Evolutionary conservation across 495 filamentous ascomycete genomes (phyloP), one percentile per base, ranked within the genome.

Genomic region (Talaromyces borbonicus): DNA sequence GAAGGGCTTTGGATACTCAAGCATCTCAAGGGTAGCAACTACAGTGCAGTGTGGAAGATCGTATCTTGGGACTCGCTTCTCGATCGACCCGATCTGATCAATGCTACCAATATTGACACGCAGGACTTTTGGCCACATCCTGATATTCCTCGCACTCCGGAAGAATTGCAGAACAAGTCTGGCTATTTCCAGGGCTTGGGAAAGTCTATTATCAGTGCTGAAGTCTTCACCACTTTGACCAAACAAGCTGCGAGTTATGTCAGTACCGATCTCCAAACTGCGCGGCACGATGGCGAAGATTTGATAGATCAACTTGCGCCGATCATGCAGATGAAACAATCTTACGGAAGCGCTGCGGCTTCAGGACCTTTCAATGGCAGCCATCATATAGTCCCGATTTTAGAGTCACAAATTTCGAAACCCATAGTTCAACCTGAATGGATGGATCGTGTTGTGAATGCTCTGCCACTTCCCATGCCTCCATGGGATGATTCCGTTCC

Each of bases 191-290:
- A 68, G 32, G 69, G 73, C 8, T 62, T 75, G 33, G 69, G 66
- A 1, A 52, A 58, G 31, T 63, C 66, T 25, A 80, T 71, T 0
- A 68, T 83, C 44, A 81, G 78, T 54, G 58, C 62, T 24, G 78
- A 84, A 59, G 73, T 81, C 14, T 64, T 80, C 14, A 50, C 60
- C 16, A 70, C 71, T 15, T 58, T 80, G 24, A 55, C 78, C 25
- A 72, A 74, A 51, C 72, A 68, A 33, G 52, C 81, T 24, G 50
- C 71, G 18, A 75, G 70, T 48, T 51, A 52, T 9, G 51, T 66
- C 16, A 54, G 62, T 54, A 50, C 50, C 49, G 61, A 59, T 37
- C 20, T 65, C 23, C 58, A 64, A 9, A 58, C 47, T 12, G 47
- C 47, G 16, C 62, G 61, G 14, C 29, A 52, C n/a, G 45, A 56